These are phyloP conservation scores for Aspergillus baeticus DNA, from an alignment of 495 filamentous ascomycete genomes.

Conservation along the genomic window DNA sequence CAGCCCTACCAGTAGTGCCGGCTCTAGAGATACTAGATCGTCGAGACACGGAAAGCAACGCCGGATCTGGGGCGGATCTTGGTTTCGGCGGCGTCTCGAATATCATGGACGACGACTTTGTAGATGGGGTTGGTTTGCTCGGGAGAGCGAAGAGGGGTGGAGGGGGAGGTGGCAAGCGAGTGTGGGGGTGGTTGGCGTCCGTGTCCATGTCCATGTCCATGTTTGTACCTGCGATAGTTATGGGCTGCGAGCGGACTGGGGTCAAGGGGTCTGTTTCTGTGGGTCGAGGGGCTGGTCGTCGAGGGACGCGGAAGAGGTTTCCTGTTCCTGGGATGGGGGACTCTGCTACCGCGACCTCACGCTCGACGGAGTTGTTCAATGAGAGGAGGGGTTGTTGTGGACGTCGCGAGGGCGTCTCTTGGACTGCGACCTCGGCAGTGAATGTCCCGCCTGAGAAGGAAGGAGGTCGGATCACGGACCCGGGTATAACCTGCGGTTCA, in stretches of 20 bases:
- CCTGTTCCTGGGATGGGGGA: conserved; percentile 21
- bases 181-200: not conserved
- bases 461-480: conserved; percentile 19
- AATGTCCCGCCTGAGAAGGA: conserved; percentile 13
- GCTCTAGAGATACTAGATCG: not conserved
- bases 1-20: not conserved
- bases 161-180: not conserved
- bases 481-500: conserved; percentile 22
- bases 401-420: conserved; percentile 55
- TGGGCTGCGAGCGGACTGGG: conserved; percentile 32
- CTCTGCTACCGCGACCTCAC: conserved; percentile 7
- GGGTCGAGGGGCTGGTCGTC: conserved; percentile 36
- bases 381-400: conserved; percentile 35
- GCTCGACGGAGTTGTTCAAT: conserved; percentile 8
- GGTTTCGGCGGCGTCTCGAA: conserved; percentile 48
- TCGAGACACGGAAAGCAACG: not conserved
- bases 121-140: conserved; percentile 1
- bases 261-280: conserved; percentile 26
- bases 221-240: conserved; percentile 2
- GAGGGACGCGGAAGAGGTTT: conserved; percentile 38
- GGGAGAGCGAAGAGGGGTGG: conserved; percentile 10
- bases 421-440: conserved; percentile 28
- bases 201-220: not conserved
- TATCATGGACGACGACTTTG: conserved; percentile 25
- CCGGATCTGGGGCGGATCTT: conserved; percentile 21